These are phyloP conservation scores for Asterophora lycoperdoides DNA, from an alignment of 768 basidiomycete species.

Conservation along the genomic window DNA sequence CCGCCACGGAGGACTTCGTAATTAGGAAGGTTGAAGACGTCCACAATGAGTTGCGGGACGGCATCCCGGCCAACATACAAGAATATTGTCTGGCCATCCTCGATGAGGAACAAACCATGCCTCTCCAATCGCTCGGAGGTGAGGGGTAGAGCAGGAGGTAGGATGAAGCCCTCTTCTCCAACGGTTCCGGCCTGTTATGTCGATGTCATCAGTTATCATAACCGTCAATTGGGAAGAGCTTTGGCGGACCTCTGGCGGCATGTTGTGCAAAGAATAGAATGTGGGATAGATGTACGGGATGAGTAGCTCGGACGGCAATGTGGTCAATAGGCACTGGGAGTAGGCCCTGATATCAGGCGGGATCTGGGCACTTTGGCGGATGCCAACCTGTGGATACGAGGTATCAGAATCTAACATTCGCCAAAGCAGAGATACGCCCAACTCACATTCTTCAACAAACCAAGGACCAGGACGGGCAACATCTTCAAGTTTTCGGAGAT, in stretches of 20 bases:
- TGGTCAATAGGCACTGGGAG: conserved; percentile 87
- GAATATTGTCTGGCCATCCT: conserved; percentile 97
- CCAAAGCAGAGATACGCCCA: neutral
- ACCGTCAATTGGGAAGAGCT: neutral
- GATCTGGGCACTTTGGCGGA: conserved; percentile 95
- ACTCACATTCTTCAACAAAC: conserved; percentile 88
- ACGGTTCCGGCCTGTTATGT: conserved; percentile 75
- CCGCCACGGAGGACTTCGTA: conserved; percentile 91
- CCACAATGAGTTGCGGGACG: conserved; percentile 90
- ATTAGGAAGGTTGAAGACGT: conserved; percentile 87
- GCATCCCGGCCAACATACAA: conserved; percentile 98
- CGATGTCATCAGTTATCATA: conserved; percentile 2
- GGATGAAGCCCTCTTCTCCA: conserved; percentile 81
- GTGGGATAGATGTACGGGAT: conserved; percentile 93
- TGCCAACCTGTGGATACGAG: conserved; percentile 60
- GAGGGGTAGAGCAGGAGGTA: conserved; percentile 84
- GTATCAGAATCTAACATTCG: neutral
- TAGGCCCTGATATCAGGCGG: conserved; percentile 96
- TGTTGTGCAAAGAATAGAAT: conserved; percentile 95
- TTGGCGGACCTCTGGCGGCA: conserved; percentile 76
- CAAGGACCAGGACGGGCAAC: conserved; percentile 86
- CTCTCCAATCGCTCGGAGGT: conserved; percentile 94
- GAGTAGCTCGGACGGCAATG: conserved; percentile 85
- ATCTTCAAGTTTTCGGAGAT: conserved; percentile 93
- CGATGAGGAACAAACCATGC: conserved; percentile 94